These are phyloP conservation scores for Kodamaea sp. DNA, from an alignment of 1,139 yeast species.

Conservation along the genomic window DNA sequence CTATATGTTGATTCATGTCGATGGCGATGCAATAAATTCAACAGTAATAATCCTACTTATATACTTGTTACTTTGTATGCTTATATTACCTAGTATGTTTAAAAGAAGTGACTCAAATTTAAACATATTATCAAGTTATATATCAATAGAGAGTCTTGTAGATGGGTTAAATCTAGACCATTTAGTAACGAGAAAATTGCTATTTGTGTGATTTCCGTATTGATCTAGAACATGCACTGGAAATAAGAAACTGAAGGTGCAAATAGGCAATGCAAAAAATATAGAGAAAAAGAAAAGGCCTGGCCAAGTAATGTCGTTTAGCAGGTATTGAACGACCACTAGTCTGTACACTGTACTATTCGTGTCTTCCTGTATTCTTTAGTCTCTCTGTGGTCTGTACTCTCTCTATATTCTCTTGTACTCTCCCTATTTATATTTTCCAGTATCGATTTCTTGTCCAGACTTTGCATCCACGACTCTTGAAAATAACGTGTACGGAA, in stretches of 20 bases:
- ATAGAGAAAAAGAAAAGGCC: too few relatives aligned
- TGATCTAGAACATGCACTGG: too few relatives aligned
- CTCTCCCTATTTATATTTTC: conserved; percentile 1
- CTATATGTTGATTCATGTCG: not conserved
- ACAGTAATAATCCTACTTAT: not conserved
- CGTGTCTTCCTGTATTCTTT: conserved; percentile 1
- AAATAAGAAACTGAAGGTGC: too few relatives aligned
- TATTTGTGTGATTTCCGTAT: too few relatives aligned
- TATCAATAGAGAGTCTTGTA: too few relatives aligned
- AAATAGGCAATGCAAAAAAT: too few relatives aligned
- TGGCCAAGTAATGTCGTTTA: not conserved
- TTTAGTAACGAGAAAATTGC: too few relatives aligned
- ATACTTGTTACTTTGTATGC: not conserved
- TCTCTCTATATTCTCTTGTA: not conserved
- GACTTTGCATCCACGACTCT: conserved; percentile 25
- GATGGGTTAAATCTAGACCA: too few relatives aligned
- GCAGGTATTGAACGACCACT: not conserved
- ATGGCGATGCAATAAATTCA: not conserved
- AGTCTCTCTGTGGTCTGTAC: too few relatives aligned
- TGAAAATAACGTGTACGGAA: conserved; percentile 46
- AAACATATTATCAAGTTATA: too few relatives aligned
- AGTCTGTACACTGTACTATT: not conserved
- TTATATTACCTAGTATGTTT: not conserved
- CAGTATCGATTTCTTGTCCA: conserved; percentile 12
- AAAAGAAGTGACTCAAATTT: too few relatives aligned